A percentile compares a stretch with the other conserved stretches of the same genome.
Conservation (phyloP, 2,329 filamentous ascomycete genomes). For the Tolypocladium sp. region DNA sequence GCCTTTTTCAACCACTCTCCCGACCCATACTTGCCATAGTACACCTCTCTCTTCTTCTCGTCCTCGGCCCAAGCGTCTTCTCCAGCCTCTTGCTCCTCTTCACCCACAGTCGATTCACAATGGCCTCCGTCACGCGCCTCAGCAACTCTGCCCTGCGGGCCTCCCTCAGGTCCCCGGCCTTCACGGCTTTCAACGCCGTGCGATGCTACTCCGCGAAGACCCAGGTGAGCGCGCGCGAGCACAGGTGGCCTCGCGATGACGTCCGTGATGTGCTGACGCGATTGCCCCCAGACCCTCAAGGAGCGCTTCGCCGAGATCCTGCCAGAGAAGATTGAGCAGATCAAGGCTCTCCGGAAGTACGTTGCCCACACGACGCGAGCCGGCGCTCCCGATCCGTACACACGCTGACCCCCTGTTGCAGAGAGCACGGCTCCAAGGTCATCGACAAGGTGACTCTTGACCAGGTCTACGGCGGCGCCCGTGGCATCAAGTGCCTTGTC, state of each 20-base stretch:
- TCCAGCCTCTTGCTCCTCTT: conserved; percentile 18
- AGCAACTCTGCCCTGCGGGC: conserved; percentile 75
- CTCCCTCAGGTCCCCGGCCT: conserved; percentile 57
- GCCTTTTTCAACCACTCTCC: conserved; percentile 21
- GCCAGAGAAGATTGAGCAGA: conserved; percentile 95
- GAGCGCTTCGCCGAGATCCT: conserved; percentile 96
- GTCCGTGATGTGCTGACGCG: conserved; percentile 1
- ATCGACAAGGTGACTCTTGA: conserved; percentile 96
- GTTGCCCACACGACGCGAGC: conserved; percentile 16
- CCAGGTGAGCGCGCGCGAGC: conserved; percentile 48
- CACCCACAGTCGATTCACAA: conserved; percentile 33
- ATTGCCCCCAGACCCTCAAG: conserved; percentile 68
- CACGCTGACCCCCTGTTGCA: conserved; percentile 24
- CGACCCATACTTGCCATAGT: conserved; percentile 18
- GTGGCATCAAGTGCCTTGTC: conserved; percentile 96
- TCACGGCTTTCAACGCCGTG: conserved; percentile 71
- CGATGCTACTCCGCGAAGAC: conserved; percentile 92
- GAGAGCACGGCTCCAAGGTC: conserved; percentile 91
- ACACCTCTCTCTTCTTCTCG: conserved; percentile 21
- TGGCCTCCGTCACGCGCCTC: conserved; percentile 78
- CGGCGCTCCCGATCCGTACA: not conserved
- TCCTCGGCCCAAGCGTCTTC: conserved; percentile 14
- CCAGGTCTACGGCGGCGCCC: conserved; percentile 98
- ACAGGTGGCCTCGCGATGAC: not conserved
- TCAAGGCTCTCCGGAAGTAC: conserved; percentile 97